Evolutionary conservation across 2,329 filamentous ascomycete species (phyloP), one percentile per base, ranked within the genome.

Genomic region (Xylaria sp.): DNA sequence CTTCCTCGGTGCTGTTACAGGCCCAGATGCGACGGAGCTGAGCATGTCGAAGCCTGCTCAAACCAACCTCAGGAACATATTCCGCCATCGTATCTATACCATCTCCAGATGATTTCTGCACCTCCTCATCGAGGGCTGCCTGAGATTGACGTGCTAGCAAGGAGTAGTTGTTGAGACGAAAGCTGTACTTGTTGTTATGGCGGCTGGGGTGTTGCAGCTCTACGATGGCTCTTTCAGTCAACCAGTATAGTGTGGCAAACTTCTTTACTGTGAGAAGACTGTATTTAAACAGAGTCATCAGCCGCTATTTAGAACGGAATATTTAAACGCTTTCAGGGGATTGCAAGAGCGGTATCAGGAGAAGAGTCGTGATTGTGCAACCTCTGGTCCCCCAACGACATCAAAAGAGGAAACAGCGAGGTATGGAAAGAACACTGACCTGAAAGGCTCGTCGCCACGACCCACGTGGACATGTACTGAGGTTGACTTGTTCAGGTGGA

Each of bases 391-490:
- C 23, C 28, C 0, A n/a, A 36, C 18, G 36, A 15, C 10, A 28
- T 55, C 3, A 6, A 28, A 41, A 12, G 20, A 0, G 34, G 18
- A 34, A 52, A n/a, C 4, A 36, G 3, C 39, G 13, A 1, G n/a
- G 2, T 32, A 7, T 0, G 4, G 18, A 34, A 23, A 2, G 18
- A 34, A 23, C 20, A 48, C 65, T 62, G 12, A 66, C 65, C 59
- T 66, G 20, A 77, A 76, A 1, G 74, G 65, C 52, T 73, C 64
- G n/a, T 74, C 64, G 12, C 74, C 73, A 9, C 69, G 71, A 12
- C 76, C 76, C 8, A 77, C 68, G 43, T 77, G 76, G 13, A 76
- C 70, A 28, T 76, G 74, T 6, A 76, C 60, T 4, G 66, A 56
- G 0, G 73, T 70, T 1, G 69, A 69, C 2, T 68, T n/a, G 34